Conservation (phyloP, 108 stramenopile genomes). For the Fistulifera pelliculosa region DNA sequence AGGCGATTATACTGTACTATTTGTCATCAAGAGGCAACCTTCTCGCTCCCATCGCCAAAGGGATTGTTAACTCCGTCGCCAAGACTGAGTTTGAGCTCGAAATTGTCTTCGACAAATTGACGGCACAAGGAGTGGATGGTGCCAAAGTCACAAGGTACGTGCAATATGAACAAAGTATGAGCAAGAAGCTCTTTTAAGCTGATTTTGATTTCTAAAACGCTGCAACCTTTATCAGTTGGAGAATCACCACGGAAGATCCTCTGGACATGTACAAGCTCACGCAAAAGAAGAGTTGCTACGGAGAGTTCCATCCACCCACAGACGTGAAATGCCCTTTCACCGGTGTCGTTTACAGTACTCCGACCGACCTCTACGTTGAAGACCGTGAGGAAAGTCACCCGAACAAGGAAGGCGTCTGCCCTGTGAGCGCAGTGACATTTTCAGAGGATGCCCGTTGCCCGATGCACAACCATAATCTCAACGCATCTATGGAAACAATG, state of each 20-base stretch:
- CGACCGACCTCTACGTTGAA: neutral
- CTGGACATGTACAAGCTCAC: slow-evolving; percentile 5
- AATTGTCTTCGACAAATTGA: slow-evolving; percentile 12
- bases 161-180: no score
- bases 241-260: slow-evolving; percentile 5
- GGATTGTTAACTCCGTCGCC: slow-evolving; percentile 28
- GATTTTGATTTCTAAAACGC: neutral
- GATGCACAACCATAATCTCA: neutral
- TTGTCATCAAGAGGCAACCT: slow-evolving; percentile 19
- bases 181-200: neutral
- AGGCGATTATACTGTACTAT: slow-evolving; percentile 25
- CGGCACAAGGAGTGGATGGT: neutral
- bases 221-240: neutral
- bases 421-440: no score
- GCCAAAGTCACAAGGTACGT: neutral
- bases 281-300: neutral
- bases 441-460: neutral
- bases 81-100: slow-evolving; percentile 28
- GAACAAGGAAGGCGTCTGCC: no score
- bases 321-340: slow-evolving; percentile 3
- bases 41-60: slow-evolving; percentile 27
- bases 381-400: no score
- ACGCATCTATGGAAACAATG: neutral
- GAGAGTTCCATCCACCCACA: neutral
- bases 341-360: neutral